These are phyloP conservation scores for Dothidotthia symphoricarpi DNA, from an alignment of 2,329 filamentous ascomycete genomes.

Conservation along the genomic window DNA sequence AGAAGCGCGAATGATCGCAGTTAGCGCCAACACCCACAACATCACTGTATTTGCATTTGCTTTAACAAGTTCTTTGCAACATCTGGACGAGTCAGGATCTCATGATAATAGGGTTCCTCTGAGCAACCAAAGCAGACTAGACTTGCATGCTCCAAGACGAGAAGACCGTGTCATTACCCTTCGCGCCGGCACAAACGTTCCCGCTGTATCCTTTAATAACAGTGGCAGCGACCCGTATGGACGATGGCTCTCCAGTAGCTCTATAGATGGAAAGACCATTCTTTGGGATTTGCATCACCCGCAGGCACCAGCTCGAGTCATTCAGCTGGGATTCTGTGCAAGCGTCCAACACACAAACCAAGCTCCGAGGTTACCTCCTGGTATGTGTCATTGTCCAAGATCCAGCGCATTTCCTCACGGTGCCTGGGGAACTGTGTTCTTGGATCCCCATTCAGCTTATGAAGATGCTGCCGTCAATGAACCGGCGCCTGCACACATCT, in stretches of 20 bases:
- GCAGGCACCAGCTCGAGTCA: conserved; percentile 11
- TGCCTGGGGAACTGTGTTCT: conserved; percentile 30
- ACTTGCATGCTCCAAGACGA: conserved; percentile 30
- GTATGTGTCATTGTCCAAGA: conserved; percentile 15
- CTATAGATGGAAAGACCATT: conserved; percentile 53
- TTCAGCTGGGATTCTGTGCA: conserved; percentile 29
- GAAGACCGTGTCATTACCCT: conserved; percentile 24
- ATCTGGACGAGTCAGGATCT: too few species aligned
- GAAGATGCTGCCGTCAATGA: conserved; percentile 4
- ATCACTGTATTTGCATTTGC: conserved; percentile 62
- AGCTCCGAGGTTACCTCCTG: conserved; percentile 7
- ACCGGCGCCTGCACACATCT: not conserved
- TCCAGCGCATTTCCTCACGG: conserved; percentile 18
- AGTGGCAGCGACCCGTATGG: conserved; percentile 55
- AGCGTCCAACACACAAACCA: conserved; percentile 8
- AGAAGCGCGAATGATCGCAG: conserved; percentile 78
- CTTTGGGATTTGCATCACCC: conserved; percentile 48
- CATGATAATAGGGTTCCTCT: conserved; percentile 1
- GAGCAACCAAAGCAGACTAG: conserved; percentile 9
- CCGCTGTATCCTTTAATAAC: conserved; percentile 59
- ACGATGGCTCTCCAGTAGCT: conserved; percentile 57
- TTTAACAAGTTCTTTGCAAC: conserved; percentile 30
- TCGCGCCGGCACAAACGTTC: conserved; percentile 50
- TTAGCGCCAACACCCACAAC: conserved; percentile 69
- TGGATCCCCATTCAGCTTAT: conserved; percentile 29